Conservation (phyloP, 306 rosid genomes). For the Herpetospermum pedunculosum region DNA sequence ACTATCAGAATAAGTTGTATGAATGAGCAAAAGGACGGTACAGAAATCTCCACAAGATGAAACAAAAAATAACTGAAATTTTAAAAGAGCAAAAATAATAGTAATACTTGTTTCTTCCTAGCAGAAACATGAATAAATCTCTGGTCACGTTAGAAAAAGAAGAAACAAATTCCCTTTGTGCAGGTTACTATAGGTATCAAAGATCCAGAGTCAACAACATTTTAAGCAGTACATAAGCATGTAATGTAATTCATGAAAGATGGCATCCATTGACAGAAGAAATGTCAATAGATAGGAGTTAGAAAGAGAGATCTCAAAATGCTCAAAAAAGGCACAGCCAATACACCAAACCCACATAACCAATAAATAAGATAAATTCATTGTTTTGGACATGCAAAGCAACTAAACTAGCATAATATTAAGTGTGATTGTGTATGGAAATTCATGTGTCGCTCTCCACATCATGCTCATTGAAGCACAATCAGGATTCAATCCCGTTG, state of each 20-base stretch:
- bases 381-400: not conserved
- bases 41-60: not conserved
- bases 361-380: not conserved
- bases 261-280: not conserved
- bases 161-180: not conserved
- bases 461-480: not conserved
- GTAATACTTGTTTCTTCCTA: not conserved
- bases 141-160: not conserved
- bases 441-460: not conserved
- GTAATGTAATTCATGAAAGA: not conserved
- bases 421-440: not conserved
- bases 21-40: not conserved
- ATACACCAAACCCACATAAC: too few species aligned
- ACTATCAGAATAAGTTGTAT: conserved; percentile 1
- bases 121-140: not conserved
- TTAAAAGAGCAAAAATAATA: too few species aligned
- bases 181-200: not conserved
- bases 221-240: not conserved
- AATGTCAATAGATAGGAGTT: not conserved
- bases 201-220: not conserved
- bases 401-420: not conserved
- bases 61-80: not conserved
- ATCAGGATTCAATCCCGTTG: not conserved
- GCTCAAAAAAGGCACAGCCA: not conserved
- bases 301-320: not conserved